Evolutionary conservation across 805 yeast genomes (phyloP), one percentile per base, ranked within the genome.

Genomic region (Wickerhamomyces silvicola): DNA sequence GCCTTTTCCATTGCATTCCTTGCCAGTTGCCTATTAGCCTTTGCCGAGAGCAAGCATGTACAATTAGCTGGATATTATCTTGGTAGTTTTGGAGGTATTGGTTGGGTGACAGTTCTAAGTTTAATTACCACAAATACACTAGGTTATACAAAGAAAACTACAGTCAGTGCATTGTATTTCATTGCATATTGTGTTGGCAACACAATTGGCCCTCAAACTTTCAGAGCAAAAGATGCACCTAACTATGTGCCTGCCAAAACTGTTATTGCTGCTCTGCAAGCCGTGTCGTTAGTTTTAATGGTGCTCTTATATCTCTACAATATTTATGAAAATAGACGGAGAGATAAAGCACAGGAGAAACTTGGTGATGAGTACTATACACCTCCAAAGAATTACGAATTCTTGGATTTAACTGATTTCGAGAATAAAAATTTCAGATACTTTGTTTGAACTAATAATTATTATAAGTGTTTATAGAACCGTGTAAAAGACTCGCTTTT

Each of bases 161-260:
- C 69, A 3, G 65, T 60, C 2, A 70, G 62, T 45, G 68, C 73
- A 2, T 41, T 68, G 19, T 52, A 58, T 36, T 58, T 75, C 24
- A 46, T 74, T 30, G 70, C 68, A 5, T 72, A 65, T 52, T 68
- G 75, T 48, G 68, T 60, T 7, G 81, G 81, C 15, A 75, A 73
- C 45, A 54, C 71, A 29, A 54, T 64, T 30, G 81, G 81, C 4
- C 78, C 80, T 2, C 76, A 70, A 39, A 59, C 73, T 4, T 72
- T 71, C 43, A 50, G 54, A 27, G 51, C 53, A 0, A 36, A 31
- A 3, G 68, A 72, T 42, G 70, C 72, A 3, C 75, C 75, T 15
- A 35, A 39, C 4, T 70, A 68, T 40, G 45, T 48, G 10, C 56
- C 61, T 23, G 76, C 67, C 12, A 61, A 59, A 36, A 57, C 52